These are phyloP conservation scores for Botrytis tulipae DNA, from an alignment of 2,329 filamentous ascomycete genomes.

Conservation along the genomic window DNA sequence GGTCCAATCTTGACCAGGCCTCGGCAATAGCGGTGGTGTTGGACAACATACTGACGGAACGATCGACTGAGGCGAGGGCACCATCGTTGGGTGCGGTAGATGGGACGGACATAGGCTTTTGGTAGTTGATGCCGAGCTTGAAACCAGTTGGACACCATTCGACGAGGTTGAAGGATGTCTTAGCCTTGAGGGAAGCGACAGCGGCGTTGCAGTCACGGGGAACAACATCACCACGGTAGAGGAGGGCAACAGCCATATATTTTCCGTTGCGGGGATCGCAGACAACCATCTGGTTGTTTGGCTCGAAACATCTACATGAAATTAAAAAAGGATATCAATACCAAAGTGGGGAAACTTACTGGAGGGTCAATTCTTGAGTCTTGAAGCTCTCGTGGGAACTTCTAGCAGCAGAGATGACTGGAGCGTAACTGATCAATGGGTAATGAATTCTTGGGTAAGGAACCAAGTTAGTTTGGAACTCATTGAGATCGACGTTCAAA, in stretches of 20 bases:
- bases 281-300: conserved; percentile 66
- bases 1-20: conserved; percentile 62
- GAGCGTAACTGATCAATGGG: conserved; percentile 63
- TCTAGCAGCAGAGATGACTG: conserved; percentile 59
- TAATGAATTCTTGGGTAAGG: conserved; percentile 68
- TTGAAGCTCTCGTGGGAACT: conserved; percentile 66
- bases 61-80: conserved; percentile 53
- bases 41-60: conserved; percentile 60
- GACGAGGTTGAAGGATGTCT: conserved; percentile 62
- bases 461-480: conserved; percentile 69
- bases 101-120: conserved; percentile 54
- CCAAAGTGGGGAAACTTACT: conserved; percentile 45
- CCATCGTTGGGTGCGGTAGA: conserved; percentile 41
- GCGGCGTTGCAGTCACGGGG: conserved; percentile 60
- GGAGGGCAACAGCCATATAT: conserved; percentile 66
- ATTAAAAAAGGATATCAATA: conserved; percentile 19
- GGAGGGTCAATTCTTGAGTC: conserved; percentile 62
- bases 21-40: conserved; percentile 67
- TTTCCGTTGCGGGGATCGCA: conserved; percentile 65
- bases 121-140: conserved; percentile 68
- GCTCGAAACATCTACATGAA: conserved; percentile 54
- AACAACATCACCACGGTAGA: conserved; percentile 66
- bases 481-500: conserved; percentile 65
- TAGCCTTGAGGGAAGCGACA: conserved; percentile 60
- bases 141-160: conserved; percentile 70